Evolutionary conservation across 768 basidiomycete species (phyloP), one percentile per base, ranked within the genome.

Genomic region (Suillus alpinus): DNA sequence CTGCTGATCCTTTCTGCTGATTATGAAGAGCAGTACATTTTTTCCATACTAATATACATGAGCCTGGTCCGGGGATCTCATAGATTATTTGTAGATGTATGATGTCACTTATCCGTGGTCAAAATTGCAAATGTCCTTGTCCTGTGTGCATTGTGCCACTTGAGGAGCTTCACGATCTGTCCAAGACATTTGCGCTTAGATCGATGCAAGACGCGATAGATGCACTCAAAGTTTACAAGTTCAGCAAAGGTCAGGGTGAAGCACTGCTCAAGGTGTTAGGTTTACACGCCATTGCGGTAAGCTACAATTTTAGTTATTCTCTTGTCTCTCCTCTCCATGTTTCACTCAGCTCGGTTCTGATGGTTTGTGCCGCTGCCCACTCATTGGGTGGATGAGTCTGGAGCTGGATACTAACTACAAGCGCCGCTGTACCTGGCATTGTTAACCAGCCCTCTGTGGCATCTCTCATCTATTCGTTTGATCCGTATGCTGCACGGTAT

Each of bases 1-100:
- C 65, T 81, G 16, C 40, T 78, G 0, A 77, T 80, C 2, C 63
- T 80, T 0, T 76, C 73, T 7, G 73, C 74, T 4, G 78, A 82
- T 56, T 81, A 79, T 59, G 74, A 81, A 61, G 80, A 83, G 68
- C 75, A 77, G 80, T 81, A 72, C 14, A 75, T 51, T 51, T 20
- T 36, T 59, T 52, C 40, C 18, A 3, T 58, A 58, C 16, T 58
- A 31, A 43, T 31, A 44, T 26, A 32, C 52, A 43, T 36, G 32
- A 20, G 41, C 14, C 26, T 18, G 37, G 26, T 37, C 37, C 34
- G 1, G n/a, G n/a, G n/a, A n/a, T n/a, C n/a, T n/a, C n/a, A 60
- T 40, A 18, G 5, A 18, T 40, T 40, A 5, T 40, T 63, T 13
- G 6, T 29, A 80, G 76, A 44, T 75, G 68, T 49, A 66, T 77